phyloP scores from a whole-genome alignment of 1,284 basidiomycete genomes.

The Melampsora abietis-canadensis region DNA sequence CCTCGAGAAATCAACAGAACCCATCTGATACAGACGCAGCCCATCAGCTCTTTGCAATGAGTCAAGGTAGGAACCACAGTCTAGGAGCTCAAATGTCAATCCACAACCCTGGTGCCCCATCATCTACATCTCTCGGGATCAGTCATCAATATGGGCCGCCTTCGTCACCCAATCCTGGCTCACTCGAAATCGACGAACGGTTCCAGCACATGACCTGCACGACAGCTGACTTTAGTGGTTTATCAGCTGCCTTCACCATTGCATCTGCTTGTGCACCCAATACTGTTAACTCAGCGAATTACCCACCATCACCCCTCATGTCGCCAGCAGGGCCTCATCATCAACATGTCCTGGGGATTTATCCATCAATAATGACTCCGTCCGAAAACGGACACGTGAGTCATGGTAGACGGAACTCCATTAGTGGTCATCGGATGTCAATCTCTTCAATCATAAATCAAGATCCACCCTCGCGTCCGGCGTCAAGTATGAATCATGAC shows the following conservation, averaged over 20 bases:
- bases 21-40: constrained; percentile 27
- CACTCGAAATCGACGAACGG: not conserved
- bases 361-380: not conserved
- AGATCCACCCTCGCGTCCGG: constrained; percentile 23
- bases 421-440: constrained; percentile 29
- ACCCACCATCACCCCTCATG: not conserved
- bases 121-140: not conserved
- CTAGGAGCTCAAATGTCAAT: not conserved
- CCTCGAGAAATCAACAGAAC: constrained; percentile 9
- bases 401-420: constrained; percentile 8
- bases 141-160: constrained; percentile 7
- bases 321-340: not conserved
- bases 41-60: constrained; percentile 22
- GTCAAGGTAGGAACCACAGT: constrained; percentile 3
- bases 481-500: not conserved
- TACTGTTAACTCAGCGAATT: not conserved
- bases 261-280: not conserved
- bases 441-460: constrained; percentile 32
- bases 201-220: not conserved
- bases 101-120: not conserved
- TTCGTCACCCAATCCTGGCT: constrained; percentile 13
- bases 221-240: constrained; percentile 14
- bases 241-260: constrained; percentile 22
- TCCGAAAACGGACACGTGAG: not conserved
- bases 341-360: not conserved